phyloP scores from a whole-genome alignment of 768 basidiomycete genomes.

The Suillus hirtellus region DNA sequence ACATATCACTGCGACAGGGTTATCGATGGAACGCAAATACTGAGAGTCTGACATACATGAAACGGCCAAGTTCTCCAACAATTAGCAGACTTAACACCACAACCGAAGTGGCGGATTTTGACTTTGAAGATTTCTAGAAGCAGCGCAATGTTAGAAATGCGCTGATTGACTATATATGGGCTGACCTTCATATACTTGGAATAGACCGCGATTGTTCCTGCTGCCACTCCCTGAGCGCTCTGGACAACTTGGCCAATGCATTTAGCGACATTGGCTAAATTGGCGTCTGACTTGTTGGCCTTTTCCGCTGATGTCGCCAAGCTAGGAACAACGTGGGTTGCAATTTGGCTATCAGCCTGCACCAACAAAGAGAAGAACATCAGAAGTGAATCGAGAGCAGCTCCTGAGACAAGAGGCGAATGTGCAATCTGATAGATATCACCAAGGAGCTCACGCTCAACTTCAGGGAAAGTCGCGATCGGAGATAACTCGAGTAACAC shows the following conservation, averaged over 20 bases:
- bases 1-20: slow-evolving; percentile 70
- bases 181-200: slow-evolving; percentile 75
- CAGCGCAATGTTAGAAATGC: slow-evolving; percentile 11
- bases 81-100: slow-evolving; percentile 84
- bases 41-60: slow-evolving; percentile 53
- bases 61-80: slow-evolving; percentile 91
- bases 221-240: slow-evolving; percentile 68
- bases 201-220: slow-evolving; percentile 84
- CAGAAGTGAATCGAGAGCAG: slow-evolving; percentile 78
- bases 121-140: slow-evolving; percentile 53
- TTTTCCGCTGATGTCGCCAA: slow-evolving; percentile 69
- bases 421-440: slow-evolving; percentile 71
- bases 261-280: slow-evolving; percentile 73
- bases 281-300: slow-evolving; percentile 55
- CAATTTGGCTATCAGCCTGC: slow-evolving; percentile 78
- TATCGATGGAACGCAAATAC: slow-evolving; percentile 11
- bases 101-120: slow-evolving; percentile 65
- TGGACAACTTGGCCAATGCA: slow-evolving; percentile 83
- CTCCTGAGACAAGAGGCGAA: slow-evolving; percentile 76
- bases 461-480: slow-evolving; percentile 65
- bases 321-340: slow-evolving; percentile 78
- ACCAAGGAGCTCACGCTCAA: slow-evolving; percentile 67
- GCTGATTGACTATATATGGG: slow-evolving; percentile 2
- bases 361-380: slow-evolving; percentile 84
- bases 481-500: slow-evolving; percentile 72